Evolutionary conservation across 345 rosid species (phyloP).

Genomic region (Eucalyptus regnans): DNA sequence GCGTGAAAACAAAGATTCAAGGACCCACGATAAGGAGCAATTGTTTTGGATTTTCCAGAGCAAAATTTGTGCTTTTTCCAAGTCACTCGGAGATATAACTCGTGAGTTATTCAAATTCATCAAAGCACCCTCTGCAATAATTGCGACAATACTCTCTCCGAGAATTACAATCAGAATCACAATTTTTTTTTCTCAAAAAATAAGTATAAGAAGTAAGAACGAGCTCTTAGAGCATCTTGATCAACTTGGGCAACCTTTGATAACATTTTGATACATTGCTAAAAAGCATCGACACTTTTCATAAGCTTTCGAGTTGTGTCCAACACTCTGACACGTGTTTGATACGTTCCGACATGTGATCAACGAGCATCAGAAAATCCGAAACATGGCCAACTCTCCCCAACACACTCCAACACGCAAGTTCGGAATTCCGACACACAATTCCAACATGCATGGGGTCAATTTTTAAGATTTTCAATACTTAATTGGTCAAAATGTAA

Average conservation of each 20-base stretch:
- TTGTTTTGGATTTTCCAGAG: background rate
- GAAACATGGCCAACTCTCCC: no score
- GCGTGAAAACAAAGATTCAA: background rate
- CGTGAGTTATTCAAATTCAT: background rate
- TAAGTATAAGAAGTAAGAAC: background rate
- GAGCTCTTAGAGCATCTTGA: background rate
- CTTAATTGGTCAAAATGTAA: no score
- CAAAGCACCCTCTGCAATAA: background rate
- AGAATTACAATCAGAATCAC: background rate
- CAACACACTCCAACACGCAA: no score
- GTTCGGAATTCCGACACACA: accelerated
- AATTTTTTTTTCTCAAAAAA: background rate
- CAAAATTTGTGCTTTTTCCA: background rate
- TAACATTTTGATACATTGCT: background rate
- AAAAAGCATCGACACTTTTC: no score
- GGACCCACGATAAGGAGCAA: background rate
- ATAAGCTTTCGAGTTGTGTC: no score
- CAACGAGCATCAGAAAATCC: no score
- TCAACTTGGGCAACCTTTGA: background rate
- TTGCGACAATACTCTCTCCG: background rate
- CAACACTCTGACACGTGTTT: no score
- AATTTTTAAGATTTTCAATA: no score
- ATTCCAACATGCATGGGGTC: no score
- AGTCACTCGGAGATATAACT: background rate
- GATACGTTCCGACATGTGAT: no score